Percentiles rank a stretch among this genome's conserved stretches.
Evolutionary conservation across 2,329 filamentous ascomycete genomes (phyloP).

Genomic region (Scedosporium dehoogii): DNA sequence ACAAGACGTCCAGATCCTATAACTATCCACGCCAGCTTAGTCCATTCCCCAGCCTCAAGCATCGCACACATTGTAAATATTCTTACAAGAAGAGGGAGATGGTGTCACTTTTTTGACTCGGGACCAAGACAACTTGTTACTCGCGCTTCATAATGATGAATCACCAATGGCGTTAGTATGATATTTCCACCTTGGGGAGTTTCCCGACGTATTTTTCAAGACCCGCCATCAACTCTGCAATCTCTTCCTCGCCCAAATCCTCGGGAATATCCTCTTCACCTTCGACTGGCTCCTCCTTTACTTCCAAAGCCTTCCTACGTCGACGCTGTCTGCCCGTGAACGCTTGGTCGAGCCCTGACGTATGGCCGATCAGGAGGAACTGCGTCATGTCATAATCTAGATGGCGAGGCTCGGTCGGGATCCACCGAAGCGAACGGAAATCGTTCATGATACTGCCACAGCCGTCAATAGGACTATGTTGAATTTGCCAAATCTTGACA

Average conservation of each 20-base stretch:
- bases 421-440: conserved; percentile 66
- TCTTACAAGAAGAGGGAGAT: too few relatives aligned
- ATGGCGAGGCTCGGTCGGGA: conserved; percentile 60
- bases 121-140: too few relatives aligned
- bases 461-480: neutral
- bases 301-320: neutral
- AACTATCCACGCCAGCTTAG: too few relatives aligned
- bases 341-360: conserved; percentile 9
- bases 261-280: conserved; percentile 1
- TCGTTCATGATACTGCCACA: conserved; percentile 52
- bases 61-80: too few relatives aligned
- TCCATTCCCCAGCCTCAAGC: too few relatives aligned
- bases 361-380: conserved; percentile 67
- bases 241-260: conserved; percentile 4
- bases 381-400: conserved; percentile 68
- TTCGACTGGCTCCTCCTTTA: conserved; percentile 3
- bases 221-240: neutral
- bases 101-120: too few relatives aligned
- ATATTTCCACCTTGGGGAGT: neutral
- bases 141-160: too few relatives aligned
- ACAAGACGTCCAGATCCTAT: too few relatives aligned
- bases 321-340: neutral
- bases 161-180: neutral
- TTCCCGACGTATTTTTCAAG: conserved; percentile 4
- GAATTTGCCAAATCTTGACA: neutral